phyloP scores from a whole-genome alignment of 805 yeast species.

The Candida caryicola region DNA sequence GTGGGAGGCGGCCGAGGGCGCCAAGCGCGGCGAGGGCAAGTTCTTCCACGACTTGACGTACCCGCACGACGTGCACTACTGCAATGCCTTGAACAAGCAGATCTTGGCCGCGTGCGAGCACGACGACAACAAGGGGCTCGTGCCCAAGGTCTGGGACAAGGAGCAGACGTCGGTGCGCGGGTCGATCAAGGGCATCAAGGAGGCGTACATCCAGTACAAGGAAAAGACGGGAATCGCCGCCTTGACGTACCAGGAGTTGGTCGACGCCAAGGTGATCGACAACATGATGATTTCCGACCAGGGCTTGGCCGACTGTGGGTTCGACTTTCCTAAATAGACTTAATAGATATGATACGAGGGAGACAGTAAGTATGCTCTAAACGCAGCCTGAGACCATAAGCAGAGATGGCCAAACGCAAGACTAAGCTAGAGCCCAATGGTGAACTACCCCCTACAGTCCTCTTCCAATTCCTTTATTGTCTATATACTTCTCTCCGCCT shows the following conservation, averaged over 20 bases:
- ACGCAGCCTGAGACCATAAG: no score
- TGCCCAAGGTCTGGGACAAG: conserved; percentile 53
- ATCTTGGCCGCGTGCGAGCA: conserved; percentile 10
- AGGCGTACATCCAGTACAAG: conserved; percentile 40
- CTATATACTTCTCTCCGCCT: background rate
- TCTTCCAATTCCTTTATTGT: no score
- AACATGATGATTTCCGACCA: conserved; percentile 15
- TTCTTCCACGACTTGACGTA: conserved; percentile 41
- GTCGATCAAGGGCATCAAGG: conserved; percentile 43
- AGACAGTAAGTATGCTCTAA: no score
- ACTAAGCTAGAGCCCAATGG: no score
- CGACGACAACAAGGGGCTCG: conserved; percentile 33
- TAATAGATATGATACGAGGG: no score
- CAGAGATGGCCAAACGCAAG: no score
- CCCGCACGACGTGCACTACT: conserved; percentile 61
- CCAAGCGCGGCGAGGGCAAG: conserved; percentile 13
- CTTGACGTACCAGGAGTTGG: conserved; percentile 35
- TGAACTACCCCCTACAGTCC: no score
- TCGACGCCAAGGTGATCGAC: conserved; percentile 21
- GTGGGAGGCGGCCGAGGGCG: conserved; percentile 28
- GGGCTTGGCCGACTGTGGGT: conserved; percentile 15
- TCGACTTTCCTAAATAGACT: conserved; percentile 6
- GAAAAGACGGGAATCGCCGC: conserved; percentile 40
- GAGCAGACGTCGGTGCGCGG: conserved; percentile 43
- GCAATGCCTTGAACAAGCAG: conserved; percentile 37